phyloP scores from a whole-genome alignment of 371 early-diverging fungal genomes.

The Mucor indicus region DNA sequence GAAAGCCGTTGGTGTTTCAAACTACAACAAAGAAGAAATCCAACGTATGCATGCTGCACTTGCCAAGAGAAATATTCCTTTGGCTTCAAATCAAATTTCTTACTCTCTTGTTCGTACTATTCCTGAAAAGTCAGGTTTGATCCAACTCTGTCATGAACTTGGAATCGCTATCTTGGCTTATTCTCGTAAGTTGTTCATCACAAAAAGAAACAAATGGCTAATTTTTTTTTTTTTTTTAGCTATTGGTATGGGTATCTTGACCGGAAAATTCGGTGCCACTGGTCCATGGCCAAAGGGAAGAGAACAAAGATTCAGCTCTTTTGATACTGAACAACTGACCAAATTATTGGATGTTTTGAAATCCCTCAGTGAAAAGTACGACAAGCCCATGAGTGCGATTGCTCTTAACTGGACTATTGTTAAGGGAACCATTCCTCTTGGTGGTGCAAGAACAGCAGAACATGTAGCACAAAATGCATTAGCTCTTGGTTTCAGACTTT shows the following conservation, averaged over 20 bases:
- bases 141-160: slow-evolving; percentile 53
- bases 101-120: slow-evolving; percentile 46
- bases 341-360: slow-evolving; percentile 24
- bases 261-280: slow-evolving; percentile 45
- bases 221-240: slow-evolving; percentile 14
- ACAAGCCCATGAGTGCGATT: slow-evolving; percentile 29
- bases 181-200: slow-evolving; percentile 34
- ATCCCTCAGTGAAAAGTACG: slow-evolving; percentile 25
- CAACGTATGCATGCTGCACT: slow-evolving; percentile 50
- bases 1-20: slow-evolving; percentile 68
- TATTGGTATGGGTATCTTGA: slow-evolving; percentile 48
- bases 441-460: slow-evolving; percentile 49
- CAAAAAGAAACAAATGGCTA: too few relatives aligned
- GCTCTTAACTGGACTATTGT: slow-evolving; percentile 49
- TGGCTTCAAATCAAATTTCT: slow-evolving; percentile 58
- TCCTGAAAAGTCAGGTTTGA: slow-evolving; percentile 51
- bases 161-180: slow-evolving; percentile 61
- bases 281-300: slow-evolving; percentile 40
- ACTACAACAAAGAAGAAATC: slow-evolving; percentile 53
- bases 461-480: slow-evolving; percentile 50
- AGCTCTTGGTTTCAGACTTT: slow-evolving; percentile 50
- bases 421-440: slow-evolving; percentile 55
- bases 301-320: slow-evolving; percentile 10
- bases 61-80: slow-evolving; percentile 45
- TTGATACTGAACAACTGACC: slow-evolving; percentile 26